These are phyloP conservation scores for Talaromyces piceae DNA, from an alignment of 2,329 filamentous ascomycete species.

Conservation along the genomic window DNA sequence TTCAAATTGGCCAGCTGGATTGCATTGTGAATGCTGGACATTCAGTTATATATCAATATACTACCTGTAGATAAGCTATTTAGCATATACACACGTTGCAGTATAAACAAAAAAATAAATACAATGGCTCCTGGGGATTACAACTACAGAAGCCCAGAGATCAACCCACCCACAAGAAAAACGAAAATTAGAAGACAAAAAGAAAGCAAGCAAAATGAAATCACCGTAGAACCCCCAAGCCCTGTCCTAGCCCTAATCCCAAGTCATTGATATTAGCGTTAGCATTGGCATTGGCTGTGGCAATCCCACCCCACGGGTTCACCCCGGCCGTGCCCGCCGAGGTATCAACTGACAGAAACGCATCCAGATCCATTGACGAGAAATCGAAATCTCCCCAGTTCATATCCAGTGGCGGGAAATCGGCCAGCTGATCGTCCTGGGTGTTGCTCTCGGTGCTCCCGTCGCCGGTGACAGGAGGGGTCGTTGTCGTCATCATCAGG, in stretches of 20 bases:
- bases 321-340: constrained; percentile 1
- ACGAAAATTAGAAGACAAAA: background rate
- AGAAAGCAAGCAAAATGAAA: background rate
- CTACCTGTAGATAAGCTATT: too few relatives aligned
- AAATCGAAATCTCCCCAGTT: constrained; percentile 33
- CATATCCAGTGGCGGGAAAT: constrained; percentile 31
- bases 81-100: too few relatives aligned
- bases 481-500: constrained; percentile 6
- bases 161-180: too few relatives aligned
- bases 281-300: background rate
- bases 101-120: too few relatives aligned
- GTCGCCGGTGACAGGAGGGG: background rate
- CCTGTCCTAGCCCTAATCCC: background rate
- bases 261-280: constrained; percentile 1
- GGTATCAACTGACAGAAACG: constrained; percentile 30
- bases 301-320: background rate
- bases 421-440: constrained; percentile 14
- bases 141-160: too few relatives aligned
- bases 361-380: constrained; percentile 34
- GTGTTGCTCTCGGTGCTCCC: constrained; percentile 5
- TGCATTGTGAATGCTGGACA: too few relatives aligned
- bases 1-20: background rate
- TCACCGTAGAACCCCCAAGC: constrained; percentile 2
- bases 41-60: too few relatives aligned
- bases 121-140: too few relatives aligned